Base-by-base conservation (phyloP, 2,329 filamentous ascomycete species). In the Verticillium alfalfae region DNA sequence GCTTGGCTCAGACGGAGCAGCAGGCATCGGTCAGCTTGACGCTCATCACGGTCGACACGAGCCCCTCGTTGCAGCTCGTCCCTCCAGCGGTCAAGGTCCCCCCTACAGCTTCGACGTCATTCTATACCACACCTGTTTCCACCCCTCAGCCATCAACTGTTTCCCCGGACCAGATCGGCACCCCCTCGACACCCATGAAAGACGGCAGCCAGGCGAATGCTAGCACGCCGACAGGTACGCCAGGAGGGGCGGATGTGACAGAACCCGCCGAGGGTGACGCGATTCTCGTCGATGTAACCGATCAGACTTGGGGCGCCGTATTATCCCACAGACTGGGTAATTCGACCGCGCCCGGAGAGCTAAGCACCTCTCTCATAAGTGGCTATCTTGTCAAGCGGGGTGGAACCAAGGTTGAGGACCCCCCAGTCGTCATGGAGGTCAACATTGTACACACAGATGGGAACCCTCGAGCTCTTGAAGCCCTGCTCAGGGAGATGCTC, bases 221-320 rank as follows among this genome's bases (percentile, higher is more conserved):
- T 1, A 79, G 81, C 3, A 84, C 78, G 34, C 81, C 81, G 0
- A 75, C 78, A 52, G 69, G 66, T 13, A 73, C 76, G 2, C 76
- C 79, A 39, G 70, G 75, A 2, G 71, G 73, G 16, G 81, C 86
- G 26, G 63, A 71, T 8, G 74, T 77, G 5, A 64, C 70, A 5
- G 73, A 74, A 12, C 66, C 71, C 67, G 76, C 82, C 56, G 86
- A 89, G 62, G 79, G 80, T 1, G 90, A 93, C 62, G 85, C 88
- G 1, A 84, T 88, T 22, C 82, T 96, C 12, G 77, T 91, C 18
- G 91, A 95, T 69, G 75, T 85, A 2, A 87, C 87, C 1, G 91
- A 95, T 68, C 89, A 91, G 65, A 89, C 85, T 0, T 94, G 89
- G 88, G 90, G 88, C 22, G 84, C 90, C 5, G 79, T 95, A 16